These are phyloP conservation scores for Trichosporon faecale DNA, from an alignment of 1,284 basidiomycete genomes.

Conservation along the genomic window DNA sequence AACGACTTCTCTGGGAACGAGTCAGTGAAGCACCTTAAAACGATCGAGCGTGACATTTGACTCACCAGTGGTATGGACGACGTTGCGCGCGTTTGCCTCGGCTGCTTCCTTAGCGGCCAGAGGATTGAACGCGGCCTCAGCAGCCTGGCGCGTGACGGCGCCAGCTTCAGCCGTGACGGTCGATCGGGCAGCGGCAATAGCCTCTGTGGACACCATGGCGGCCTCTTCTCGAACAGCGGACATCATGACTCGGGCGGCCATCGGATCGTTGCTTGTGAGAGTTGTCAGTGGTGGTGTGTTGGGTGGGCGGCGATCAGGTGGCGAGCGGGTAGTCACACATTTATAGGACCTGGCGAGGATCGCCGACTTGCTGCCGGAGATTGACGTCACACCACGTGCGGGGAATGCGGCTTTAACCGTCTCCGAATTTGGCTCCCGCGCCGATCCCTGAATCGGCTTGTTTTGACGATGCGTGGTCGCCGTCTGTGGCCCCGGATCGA, in stretches of 20 bases:
- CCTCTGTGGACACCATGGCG: conserved; percentile 14
- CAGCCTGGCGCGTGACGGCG: conserved; percentile 26
- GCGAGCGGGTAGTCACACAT: background rate
- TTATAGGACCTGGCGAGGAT: background rate
- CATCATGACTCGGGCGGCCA: conserved; percentile 38
- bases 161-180: conserved; percentile 32
- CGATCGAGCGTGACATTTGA: background rate
- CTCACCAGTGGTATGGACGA: conserved; percentile 21
- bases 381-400: conserved; percentile 6
- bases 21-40: background rate
- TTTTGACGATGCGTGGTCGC: background rate
- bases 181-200: conserved; percentile 27
- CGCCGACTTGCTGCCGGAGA: background rate
- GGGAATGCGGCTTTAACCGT: background rate
- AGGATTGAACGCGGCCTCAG: conserved; percentile 35
- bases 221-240: conserved; percentile 44
- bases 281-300: background rate
- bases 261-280: conserved; percentile 5
- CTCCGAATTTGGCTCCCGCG: background rate
- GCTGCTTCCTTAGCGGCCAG: conserved; percentile 38
- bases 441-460: background rate
- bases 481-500: too few relatives aligned
- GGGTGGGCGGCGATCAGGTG: background rate
- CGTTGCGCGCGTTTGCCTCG: conserved; percentile 34
- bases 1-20: background rate